Base-by-base conservation (phyloP, 2,329 filamentous ascomycete genomes). In the Parascedosporium putredinis region DNA sequence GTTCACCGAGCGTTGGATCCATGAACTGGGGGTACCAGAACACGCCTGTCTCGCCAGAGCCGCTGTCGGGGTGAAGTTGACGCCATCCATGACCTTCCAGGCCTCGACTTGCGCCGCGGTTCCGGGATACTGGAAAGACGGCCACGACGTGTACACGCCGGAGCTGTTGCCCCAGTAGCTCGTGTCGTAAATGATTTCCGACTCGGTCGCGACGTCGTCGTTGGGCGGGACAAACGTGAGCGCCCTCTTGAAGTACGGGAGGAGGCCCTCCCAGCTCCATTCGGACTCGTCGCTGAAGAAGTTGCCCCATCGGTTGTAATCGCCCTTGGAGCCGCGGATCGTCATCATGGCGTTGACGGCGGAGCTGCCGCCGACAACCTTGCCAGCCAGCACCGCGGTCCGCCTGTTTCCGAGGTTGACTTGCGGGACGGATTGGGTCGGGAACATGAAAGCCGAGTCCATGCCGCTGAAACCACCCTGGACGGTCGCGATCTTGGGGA, bases 21-120 rank as follows among this genome's bases (percentile, higher is more conserved):
- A 67, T 66, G 50, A 69, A 68, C 2, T 64, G 65, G 14, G 67
- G 67, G 48, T 63, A 68, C 66, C 66, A 70, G 52, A 65, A 70
- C 4, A 70, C 62, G 1, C 68, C 68, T 2, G 67, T 57, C 51
- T 59, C 52, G 4, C 67, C 67, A 2, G 66, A 61, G 5, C 66
- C 67, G 47, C 66, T 68, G 53, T 71, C 67, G 55, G 52, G 0
- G 63, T 62, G 43, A 69, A 69, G 22, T 64, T 59, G 0, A 67
- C 64, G 2, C 66, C 67, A 0, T 64, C 61, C n/a, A 71, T 58
- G 42, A 64, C 64, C 49, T 51, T 55, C 52, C 66, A 68, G 0
- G 66, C 64, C 6, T 67, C 60, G 18, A 68, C 51, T 52, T 65
- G 59, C 9, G 59, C 52, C 2, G 53, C 60, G 46, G 55, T 53